phyloP scores from a whole-genome alignment of 2,329 filamentous ascomycete species.

The Pseudocercospora fuligena region DNA sequence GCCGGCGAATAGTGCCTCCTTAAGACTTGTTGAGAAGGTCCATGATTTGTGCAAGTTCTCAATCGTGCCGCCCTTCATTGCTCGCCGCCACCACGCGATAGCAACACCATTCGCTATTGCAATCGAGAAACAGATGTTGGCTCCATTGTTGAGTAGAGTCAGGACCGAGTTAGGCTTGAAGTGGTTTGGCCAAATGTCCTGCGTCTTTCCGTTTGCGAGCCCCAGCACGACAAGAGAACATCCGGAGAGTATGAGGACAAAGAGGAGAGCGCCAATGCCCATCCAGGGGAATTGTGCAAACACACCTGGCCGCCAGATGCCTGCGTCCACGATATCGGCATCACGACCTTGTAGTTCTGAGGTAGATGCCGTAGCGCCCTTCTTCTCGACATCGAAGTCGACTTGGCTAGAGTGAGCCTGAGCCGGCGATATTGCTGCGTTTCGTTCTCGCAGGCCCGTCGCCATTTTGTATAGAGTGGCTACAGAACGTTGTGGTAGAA shows the following conservation, averaged over 20 bases:
- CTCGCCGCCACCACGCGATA: slow-evolving; percentile 34
- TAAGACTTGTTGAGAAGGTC: slow-evolving; percentile 31
- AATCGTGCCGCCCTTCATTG: slow-evolving; percentile 31
- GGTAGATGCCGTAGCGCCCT: background rate
- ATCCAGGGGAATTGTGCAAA: slow-evolving; percentile 9
- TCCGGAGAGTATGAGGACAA: background rate
- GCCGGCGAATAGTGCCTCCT: slow-evolving; percentile 24
- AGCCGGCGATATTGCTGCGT: background rate
- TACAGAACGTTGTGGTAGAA: background rate
- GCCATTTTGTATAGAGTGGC: background rate
- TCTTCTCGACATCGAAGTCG: background rate
- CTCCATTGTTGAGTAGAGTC: slow-evolving; percentile 26
- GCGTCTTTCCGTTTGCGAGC: background rate
- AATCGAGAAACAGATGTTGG: slow-evolving; percentile 27
- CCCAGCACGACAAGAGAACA: slow-evolving; percentile 2
- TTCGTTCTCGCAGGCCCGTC: background rate
- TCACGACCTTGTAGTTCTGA: background rate
- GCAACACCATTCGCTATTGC: slow-evolving; percentile 33
- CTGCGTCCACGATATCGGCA: background rate
- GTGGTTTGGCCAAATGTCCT: background rate
- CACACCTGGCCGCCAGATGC: slow-evolving; percentile 7
- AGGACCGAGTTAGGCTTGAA: slow-evolving; percentile 25
- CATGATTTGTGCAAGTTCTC: slow-evolving; percentile 33
- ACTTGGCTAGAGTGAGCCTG: background rate
- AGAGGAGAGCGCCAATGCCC: slow-evolving; percentile 3